These are phyloP conservation scores for Clavispora fructus DNA, from an alignment of 805 yeast genomes.

Conservation along the genomic window DNA sequence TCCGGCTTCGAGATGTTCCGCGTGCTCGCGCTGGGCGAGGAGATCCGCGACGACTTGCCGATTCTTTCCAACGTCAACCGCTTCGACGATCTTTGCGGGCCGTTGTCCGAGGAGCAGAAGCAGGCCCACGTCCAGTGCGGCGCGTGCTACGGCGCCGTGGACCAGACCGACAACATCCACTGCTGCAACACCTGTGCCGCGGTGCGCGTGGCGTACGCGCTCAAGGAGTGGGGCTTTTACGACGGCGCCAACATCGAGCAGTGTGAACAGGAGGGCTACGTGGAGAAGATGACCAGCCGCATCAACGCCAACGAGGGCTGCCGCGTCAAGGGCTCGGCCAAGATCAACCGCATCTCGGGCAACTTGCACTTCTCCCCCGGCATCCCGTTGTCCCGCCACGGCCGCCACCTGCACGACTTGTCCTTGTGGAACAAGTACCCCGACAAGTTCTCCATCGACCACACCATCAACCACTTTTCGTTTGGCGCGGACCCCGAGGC, in stretches of 20 bases:
- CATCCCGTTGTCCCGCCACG: constrained; percentile 53
- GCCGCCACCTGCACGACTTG: constrained; percentile 78
- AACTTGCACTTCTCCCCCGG: constrained; percentile 97
- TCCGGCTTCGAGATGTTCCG: constrained; percentile 72
- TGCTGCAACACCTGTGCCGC: constrained; percentile 87
- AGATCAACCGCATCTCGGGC: constrained; percentile 82
- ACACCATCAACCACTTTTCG: constrained; percentile 70
- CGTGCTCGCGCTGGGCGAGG: constrained; percentile 49
- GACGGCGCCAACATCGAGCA: constrained; percentile 87
- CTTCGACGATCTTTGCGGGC: constrained; percentile 27
- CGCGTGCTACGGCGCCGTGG: constrained; percentile 79
- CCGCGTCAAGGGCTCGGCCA: constrained; percentile 71
- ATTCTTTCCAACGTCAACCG: constrained; percentile 18
- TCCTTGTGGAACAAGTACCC: constrained; percentile 58
- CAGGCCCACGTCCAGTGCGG: constrained; percentile 57
- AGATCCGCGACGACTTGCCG: constrained; percentile 24
- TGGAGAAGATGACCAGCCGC: constrained; percentile 50
- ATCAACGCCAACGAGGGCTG: constrained; percentile 72
- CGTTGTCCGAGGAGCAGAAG: constrained; percentile 23
- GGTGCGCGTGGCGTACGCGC: constrained; percentile 74
- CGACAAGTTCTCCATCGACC: constrained; percentile 68
- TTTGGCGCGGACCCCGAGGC: constrained; percentile 63
- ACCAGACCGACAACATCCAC: constrained; percentile 34
- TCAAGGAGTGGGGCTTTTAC: constrained; percentile 77
- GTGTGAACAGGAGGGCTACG: constrained; percentile 88